Conservation (phyloP, 768 basidiomycete species). For the Tylopilus sp. region DNA sequence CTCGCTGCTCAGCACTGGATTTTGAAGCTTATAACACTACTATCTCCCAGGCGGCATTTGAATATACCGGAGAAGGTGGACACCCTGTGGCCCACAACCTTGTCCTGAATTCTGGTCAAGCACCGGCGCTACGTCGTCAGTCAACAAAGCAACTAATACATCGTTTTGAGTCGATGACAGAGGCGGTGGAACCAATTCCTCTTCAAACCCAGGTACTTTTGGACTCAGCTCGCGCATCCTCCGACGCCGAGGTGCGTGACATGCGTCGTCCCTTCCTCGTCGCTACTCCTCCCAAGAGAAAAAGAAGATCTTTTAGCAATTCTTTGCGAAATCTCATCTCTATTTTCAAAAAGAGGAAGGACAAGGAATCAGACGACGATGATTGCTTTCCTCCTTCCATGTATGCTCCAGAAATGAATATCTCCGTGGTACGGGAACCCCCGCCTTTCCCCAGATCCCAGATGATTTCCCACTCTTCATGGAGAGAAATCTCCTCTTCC, state of each 20-base stretch:
- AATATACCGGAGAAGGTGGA: neutral
- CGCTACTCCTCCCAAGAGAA: conserved; percentile 36
- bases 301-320: conserved; percentile 52
- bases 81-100: neutral
- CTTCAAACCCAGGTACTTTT: conserved; percentile 7
- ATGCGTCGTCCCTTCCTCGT: conserved; percentile 15
- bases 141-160: conserved; percentile 54
- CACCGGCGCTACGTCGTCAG: conserved; percentile 24
- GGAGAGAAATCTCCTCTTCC: neutral
- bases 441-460: neutral
- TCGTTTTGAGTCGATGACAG: conserved; percentile 48
- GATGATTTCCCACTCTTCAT: neutral
- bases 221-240: conserved; percentile 14
- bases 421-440: neutral
- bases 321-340: conserved; percentile 63
- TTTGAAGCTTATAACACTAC: neutral
- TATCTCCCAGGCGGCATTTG: neutral
- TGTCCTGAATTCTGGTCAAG: neutral
- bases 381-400: conserved; percentile 9
- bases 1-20: too few relatives aligned
- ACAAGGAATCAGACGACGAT: conserved; percentile 27
- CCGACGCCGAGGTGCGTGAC: conserved; percentile 12
- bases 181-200: conserved; percentile 4
- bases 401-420: conserved; percentile 7
- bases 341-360: conserved; percentile 51